Evolutionary conservation across 179 eudicot genomes (phyloP).

Genomic region (Silene vulgaris): DNA sequence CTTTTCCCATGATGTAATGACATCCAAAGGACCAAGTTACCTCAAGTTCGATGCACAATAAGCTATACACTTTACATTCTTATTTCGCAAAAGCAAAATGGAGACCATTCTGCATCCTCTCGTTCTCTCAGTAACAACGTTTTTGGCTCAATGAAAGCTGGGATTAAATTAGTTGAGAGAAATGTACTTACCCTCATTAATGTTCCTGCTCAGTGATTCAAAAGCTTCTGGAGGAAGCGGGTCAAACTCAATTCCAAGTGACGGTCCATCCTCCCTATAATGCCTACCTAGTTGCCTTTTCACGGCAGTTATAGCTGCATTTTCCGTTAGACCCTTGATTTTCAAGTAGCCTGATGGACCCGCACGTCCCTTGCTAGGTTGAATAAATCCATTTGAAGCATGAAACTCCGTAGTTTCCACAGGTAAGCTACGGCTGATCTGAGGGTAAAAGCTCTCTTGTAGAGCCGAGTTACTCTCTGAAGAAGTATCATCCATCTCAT

Average conservation of each 20-base stretch:
- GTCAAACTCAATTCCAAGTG: conserved; percentile 83
- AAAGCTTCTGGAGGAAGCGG: conserved; percentile 94
- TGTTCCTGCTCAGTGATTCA: conserved; percentile 50
- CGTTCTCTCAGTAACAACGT: not conserved
- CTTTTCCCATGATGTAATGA: not conserved
- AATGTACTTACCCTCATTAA: conserved; percentile 36
- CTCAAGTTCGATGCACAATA: not conserved
- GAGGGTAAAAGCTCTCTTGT: conserved; percentile 35
- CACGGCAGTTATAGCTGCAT: conserved; percentile 84
- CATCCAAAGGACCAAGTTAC: not conserved
- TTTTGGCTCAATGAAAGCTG: not conserved
- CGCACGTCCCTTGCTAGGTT: conserved; percentile 37
- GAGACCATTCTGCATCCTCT: not conserved
- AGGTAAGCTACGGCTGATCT: conserved; percentile 32
- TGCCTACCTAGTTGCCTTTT: conserved; percentile 82
- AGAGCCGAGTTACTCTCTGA: conserved; percentile 67
- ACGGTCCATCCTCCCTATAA: conserved; percentile 77
- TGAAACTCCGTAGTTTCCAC: conserved; percentile 39
- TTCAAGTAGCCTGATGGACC: conserved; percentile 92
- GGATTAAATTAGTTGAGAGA: not conserved
- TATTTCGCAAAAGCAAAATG: conserved; percentile 5
- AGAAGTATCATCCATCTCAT: conserved; percentile 61
- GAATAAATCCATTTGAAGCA: conserved; percentile 33
- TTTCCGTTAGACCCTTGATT: conserved; percentile 71
- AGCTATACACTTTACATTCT: not conserved